A percentile compares a stretch with the other conserved stretches of the same genome.
phyloP scores from a whole-genome alignment of 2,329 filamentous ascomycete species.

The Geosmithia morbida region DNA sequence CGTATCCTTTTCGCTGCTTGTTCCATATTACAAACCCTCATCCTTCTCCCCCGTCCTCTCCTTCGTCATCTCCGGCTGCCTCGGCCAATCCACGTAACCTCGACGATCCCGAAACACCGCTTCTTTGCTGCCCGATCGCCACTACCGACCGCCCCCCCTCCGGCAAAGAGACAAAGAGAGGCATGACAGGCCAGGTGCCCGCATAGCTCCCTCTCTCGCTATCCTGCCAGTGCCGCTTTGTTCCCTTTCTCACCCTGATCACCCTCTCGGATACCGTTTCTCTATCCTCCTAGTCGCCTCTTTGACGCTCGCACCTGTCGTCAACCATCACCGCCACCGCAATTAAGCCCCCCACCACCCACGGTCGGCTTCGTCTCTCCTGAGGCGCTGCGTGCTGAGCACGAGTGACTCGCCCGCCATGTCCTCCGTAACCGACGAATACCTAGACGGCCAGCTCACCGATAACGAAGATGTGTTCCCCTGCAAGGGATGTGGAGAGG shows the following conservation, averaged over 20 bases:
- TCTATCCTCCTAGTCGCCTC: background rate
- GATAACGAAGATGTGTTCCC: conserved; percentile 75
- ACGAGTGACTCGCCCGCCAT: conserved; percentile 14
- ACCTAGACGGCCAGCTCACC: conserved; percentile 44
- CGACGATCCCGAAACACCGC: background rate
- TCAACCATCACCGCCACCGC: background rate
- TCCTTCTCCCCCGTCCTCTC: background rate
- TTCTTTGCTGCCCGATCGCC: background rate
- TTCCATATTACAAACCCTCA: background rate
- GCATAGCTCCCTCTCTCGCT: background rate
- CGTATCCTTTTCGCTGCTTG: background rate
- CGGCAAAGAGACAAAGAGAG: background rate
- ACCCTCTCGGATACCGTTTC: background rate
- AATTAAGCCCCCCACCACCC: conserved; percentile 2
- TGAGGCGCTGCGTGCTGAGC: background rate
- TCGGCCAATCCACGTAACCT: background rate
- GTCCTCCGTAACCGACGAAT: conserved; percentile 42
- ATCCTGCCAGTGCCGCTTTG: too few relatives aligned
- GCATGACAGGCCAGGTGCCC: background rate
- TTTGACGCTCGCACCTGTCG: background rate
- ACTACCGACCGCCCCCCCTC: background rate
- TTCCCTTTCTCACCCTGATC: too few relatives aligned
- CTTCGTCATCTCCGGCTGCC: background rate
- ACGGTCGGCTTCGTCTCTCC: background rate
- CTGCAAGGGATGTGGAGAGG: conserved; percentile 88